Base-by-base conservation (phyloP, 2,329 filamentous ascomycete species). In the Thelonectria discophora region DNA sequence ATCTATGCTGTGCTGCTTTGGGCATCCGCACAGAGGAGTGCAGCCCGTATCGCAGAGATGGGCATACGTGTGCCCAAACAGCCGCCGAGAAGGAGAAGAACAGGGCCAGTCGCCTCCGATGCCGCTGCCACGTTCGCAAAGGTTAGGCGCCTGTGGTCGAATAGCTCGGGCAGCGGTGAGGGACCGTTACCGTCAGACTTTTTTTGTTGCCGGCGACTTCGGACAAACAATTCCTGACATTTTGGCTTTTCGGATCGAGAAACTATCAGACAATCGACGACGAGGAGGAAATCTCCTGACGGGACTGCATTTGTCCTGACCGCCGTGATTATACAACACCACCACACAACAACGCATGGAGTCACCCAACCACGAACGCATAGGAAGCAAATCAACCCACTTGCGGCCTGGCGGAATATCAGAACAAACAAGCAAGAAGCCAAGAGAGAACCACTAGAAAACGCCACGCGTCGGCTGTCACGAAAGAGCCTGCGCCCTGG, bases 51-150 rank as follows among this genome's bases (percentile, higher is more conserved):
- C 27, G 27, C 20, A 42, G 27, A 45, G 45, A 27, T 43, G 24
- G n/a, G n/a, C 34, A 40, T 42, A 54, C 27, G 12, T 24, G 17
- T 24, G 24, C 27, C n/a, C 17, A 18, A 17, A 20, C 9, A 55
- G 24, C 34, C 47, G 21, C 42, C 18, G 20, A 17, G 21, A 24
- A 24, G 21, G 21, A 24, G 21, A 24, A 24, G 6, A 30, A 13
- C 39, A 21, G 24, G 24, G 32, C 30, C 15, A 15, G 54, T 39
- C 34, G 12, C 46, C 45, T 37, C 37, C 12, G 51, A 48, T 37
- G 27, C 53, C 45, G 37, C 43, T 61, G 58, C 53, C 53, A 61
- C 48, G 53, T 60, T 51, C 47, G 12, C 48, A 34, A 18, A 46
- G 34, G 20, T 52, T 34, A 34, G 48, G 24, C 48, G 53, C 30